These are phyloP conservation scores for Themeda triandra DNA, from an alignment of 176 grass and related monocot genomes.

Conservation along the genomic window DNA sequence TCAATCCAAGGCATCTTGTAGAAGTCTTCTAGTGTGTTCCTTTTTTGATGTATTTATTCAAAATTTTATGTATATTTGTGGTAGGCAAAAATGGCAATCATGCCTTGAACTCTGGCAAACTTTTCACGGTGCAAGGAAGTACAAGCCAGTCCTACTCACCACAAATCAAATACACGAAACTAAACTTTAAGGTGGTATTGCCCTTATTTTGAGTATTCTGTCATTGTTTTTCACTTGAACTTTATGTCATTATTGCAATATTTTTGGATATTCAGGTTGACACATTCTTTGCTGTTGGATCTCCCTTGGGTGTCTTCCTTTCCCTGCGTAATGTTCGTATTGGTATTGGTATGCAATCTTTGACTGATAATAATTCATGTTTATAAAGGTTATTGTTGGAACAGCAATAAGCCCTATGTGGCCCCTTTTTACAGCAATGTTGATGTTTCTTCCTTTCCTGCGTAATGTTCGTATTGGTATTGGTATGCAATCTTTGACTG, in stretches of 20 bases:
- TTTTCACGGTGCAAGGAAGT: conserved; percentile 25
- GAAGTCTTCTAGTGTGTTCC: background rate
- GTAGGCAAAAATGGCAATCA: conserved; percentile 54
- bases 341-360: conserved; percentile 77
- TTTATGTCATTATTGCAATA: conserved; percentile 15
- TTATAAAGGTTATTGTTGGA: background rate
- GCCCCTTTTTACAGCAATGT: background rate
- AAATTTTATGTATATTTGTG: conserved; percentile 19
- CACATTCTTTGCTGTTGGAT: conserved; percentile 95
- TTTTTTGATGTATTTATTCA: conserved; percentile 22
- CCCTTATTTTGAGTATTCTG: conserved; percentile 1
- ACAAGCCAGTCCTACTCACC: conserved; percentile 62
- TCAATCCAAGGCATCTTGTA: conserved; percentile 20
- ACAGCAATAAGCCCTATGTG: too few relatives aligned
- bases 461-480: too few relatives aligned
- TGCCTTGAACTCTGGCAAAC: background rate
- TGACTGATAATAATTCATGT: conserved; percentile 21
- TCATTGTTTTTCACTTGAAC: conserved; percentile 17
- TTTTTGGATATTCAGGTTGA: conserved; percentile 71
- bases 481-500: too few relatives aligned
- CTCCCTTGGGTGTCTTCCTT: conserved; percentile 94
- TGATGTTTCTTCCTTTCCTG: too few relatives aligned
- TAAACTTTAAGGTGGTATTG: conserved; percentile 83
- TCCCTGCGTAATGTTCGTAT: conserved; percentile 84
- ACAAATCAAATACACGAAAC: conserved; percentile 80